Evolutionary conservation across 1,284 basidiomycete genomes (phyloP), one percentile per base, ranked within the genome.

Genomic region (Exobasidium cylindrosporum): DNA sequence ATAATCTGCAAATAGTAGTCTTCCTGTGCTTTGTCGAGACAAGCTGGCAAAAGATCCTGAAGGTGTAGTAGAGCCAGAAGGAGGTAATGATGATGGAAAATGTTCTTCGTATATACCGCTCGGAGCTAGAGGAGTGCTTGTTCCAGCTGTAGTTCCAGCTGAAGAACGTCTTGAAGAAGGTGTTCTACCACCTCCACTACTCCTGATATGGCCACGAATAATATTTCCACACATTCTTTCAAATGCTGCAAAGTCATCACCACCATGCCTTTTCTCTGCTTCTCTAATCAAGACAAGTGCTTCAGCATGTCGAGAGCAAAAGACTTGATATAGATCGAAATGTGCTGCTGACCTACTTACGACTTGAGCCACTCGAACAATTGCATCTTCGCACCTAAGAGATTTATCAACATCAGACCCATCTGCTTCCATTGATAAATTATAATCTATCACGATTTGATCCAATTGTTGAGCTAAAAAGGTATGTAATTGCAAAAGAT

Each of bases 261-360:
- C 61, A 17, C 66, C 59, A 28, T 68, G 62, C 46, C 76, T 69
- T 62, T 66, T 67, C 57, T 79, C 77, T 11, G 70, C 75, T 29
- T 77, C 70, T 44, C 72, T 68, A 40, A 79, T 71, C 26, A 76
- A 56, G 1, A 70, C 67, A 1, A 79, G 63, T 2, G 77, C 75
- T 55, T 79, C 77, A 50, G 69, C 70, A 57, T 79, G 77, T 13
- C 69, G 60, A n/a, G 74, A 68, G 62, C 76, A 78, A 54, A 77
- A 79, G n/a, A 67, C 60, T 44, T 69, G 61, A 26, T 58, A 58
- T 3, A 69, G 54, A 47, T 67, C 55, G 29, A 55, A 55, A 17
- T 44, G 53, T 7, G 24, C 10, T 31, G 47, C 47, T 24, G 29
- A 31, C 21, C 21, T 50, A 4, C 14, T 21, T 4, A 55, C 13